Percentiles rank a stretch among this genome's conserved stretches.
phyloP scores from a whole-genome alignment of 805 yeast genomes.

The Dipodascus geniculatus region DNA sequence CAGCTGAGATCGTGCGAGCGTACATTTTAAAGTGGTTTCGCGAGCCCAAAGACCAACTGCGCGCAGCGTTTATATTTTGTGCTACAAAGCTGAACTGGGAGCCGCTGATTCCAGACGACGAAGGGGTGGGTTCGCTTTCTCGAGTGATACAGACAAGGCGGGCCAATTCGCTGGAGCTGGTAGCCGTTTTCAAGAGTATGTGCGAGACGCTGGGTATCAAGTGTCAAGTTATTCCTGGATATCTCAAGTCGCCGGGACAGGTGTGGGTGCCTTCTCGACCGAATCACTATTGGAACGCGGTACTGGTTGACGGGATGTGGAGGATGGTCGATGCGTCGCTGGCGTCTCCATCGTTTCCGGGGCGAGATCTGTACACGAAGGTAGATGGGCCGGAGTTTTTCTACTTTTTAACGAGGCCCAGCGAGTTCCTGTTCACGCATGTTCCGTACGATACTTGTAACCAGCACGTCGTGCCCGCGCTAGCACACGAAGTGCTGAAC shows the following conservation, averaged over 20 bases:
- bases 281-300: slow-evolving; percentile 85
- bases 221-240: slow-evolving; percentile 71
- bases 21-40: slow-evolving; percentile 42
- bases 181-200: slow-evolving; percentile 63
- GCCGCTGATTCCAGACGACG: slow-evolving; percentile 22
- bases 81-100: slow-evolving; percentile 44
- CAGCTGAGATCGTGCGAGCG: slow-evolving; percentile 43
- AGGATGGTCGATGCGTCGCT: slow-evolving; percentile 63
- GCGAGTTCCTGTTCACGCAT: slow-evolving; percentile 69
- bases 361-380: slow-evolving; percentile 32
- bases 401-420: slow-evolving; percentile 72
- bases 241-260: slow-evolving; percentile 67
- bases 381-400: slow-evolving; percentile 36
- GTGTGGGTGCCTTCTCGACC: slow-evolving; percentile 29
- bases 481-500: slow-evolving; percentile 66
- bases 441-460: slow-evolving; percentile 67
- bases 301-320: slow-evolving; percentile 65
- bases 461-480: slow-evolving; percentile 79
- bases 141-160: slow-evolving; percentile 31
- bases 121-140: slow-evolving; percentile 12
- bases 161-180: slow-evolving; percentile 61
- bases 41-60: slow-evolving; percentile 44
- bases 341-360: slow-evolving; percentile 47
- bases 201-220: slow-evolving; percentile 59
- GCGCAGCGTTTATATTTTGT: slow-evolving; percentile 55